Conservation (phyloP, 2,329 filamentous ascomycete genomes). For the Fusarium oligoseptatum region DNA sequence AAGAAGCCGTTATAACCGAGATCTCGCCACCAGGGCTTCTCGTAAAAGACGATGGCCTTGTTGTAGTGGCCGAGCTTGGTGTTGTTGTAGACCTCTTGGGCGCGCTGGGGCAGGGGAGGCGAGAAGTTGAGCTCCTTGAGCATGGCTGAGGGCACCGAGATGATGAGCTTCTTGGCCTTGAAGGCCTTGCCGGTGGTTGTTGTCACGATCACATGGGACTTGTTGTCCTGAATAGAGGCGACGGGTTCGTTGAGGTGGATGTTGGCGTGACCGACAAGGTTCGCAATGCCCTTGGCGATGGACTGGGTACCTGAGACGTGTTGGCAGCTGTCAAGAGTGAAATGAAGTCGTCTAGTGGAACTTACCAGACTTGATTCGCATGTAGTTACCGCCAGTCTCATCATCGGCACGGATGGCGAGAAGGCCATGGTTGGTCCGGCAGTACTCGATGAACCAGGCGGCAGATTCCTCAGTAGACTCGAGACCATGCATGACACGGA, state of each 20-base stretch:
- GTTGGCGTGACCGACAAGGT: conserved; percentile 40
- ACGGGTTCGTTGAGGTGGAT: conserved; percentile 40
- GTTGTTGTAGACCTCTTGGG: conserved; percentile 51
- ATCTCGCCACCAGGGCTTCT: conserved; percentile 52
- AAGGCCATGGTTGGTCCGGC: conserved; percentile 51
- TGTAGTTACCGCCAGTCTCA: conserved; percentile 52
- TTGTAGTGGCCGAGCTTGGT: conserved; percentile 60
- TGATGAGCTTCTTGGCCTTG: conserved; percentile 56
- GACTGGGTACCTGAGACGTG: conserved; percentile 39
- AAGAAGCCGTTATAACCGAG: conserved; percentile 54
- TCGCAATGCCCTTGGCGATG: conserved; percentile 46
- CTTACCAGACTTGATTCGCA: conserved; percentile 46
- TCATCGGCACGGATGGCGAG: conserved; percentile 53
- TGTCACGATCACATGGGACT: conserved; percentile 30
- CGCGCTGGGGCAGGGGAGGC: conserved; percentile 57
- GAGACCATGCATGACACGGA: conserved; percentile 53
- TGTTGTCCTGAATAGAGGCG: conserved; percentile 39
- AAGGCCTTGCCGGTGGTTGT: conserved; percentile 44
- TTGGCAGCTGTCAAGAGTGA: not conserved
- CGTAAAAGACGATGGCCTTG: conserved; percentile 55
- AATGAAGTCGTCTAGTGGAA: not conserved
- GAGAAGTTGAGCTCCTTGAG: conserved; percentile 60
- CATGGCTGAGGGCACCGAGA: conserved; percentile 64
- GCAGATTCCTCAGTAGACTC: conserved; percentile 54
- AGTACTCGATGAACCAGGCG: conserved; percentile 56